A percentile compares a stretch with the other conserved stretches of the same genome.
phyloP scores from a whole-genome alignment of 495 filamentous ascomycete genomes.

The Penicillium lagena region DNA sequence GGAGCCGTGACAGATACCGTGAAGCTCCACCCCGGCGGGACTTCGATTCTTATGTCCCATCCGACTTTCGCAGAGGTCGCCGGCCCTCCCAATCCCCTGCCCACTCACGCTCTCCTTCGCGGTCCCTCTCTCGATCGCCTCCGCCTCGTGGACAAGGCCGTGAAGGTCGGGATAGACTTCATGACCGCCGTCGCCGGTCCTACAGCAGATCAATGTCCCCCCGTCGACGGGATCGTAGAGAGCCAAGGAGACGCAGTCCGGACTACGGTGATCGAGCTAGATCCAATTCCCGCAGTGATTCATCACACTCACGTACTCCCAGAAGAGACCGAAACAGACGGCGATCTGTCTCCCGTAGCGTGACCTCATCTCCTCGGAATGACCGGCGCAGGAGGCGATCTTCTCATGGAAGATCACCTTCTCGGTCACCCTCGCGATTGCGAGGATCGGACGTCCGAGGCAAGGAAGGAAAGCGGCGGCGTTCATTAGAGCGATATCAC shows the following conservation, averaged over 20 bases:
- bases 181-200: conserved; percentile 28
- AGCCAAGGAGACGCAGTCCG: conserved; percentile 32
- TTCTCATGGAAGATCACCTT: conserved; percentile 33
- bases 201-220: conserved; percentile 33
- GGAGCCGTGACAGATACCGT: conserved; percentile 46
- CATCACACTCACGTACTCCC: conserved; percentile 57
- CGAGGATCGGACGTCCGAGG: conserved; percentile 15
- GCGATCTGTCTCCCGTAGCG: conserved; percentile 40
- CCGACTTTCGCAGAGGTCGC: conserved; percentile 28
- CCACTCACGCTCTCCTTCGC: conserved; percentile 30
- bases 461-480: conserved; percentile 47
- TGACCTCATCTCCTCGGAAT: conserved; percentile 28
- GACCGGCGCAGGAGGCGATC: conserved; percentile 25
- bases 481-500: conserved; percentile 47
- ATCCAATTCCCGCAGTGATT: conserved; percentile 42
- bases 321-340: conserved; percentile 46
- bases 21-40: conserved; percentile 47
- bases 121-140: conserved; percentile 32
- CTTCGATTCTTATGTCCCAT: conserved; percentile 53
- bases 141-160: conserved; percentile 26
- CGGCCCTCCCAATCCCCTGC: conserved; percentile 27
- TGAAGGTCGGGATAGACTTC: conserved; percentile 18
- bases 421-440: conserved; percentile 40
- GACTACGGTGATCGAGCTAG: conserved; percentile 47
- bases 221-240: conserved; percentile 27